Conservation (phyloP, 805 yeast genomes). For the Saturnispora halmiae region DNA sequence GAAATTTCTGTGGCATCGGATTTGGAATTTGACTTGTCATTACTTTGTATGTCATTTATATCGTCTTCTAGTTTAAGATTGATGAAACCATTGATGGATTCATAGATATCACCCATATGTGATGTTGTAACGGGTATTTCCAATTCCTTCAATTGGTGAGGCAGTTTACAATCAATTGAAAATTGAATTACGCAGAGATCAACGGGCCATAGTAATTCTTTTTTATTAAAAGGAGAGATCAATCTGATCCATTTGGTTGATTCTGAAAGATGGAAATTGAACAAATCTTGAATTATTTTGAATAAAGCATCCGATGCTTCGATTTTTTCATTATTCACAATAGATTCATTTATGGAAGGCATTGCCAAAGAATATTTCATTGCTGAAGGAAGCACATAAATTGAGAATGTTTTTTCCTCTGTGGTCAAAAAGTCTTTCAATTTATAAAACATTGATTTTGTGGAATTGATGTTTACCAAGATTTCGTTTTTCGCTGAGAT, state of each 20-base stretch:
- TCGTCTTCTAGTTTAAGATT: conserved; percentile 10
- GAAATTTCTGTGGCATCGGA: too few relatives aligned
- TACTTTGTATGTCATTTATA: too few relatives aligned
- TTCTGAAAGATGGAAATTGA: background rate
- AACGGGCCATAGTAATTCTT: conserved; percentile 66
- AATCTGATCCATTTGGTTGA: conserved; percentile 39
- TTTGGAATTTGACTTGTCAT: too few relatives aligned
- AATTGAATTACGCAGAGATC: conserved; percentile 54
- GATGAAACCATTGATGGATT: conserved; percentile 22
- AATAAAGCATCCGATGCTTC: conserved; percentile 43
- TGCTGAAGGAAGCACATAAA: conserved; percentile 5
- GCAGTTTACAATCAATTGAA: conserved; percentile 19
- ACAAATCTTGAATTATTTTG: conserved; percentile 60
- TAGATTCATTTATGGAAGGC: conserved; percentile 1
- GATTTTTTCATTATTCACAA: conserved; percentile 22
- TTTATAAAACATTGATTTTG: conserved; percentile 19
- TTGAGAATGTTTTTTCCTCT: conserved; percentile 5
- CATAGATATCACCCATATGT: conserved; percentile 12
- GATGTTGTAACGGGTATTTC: conserved; percentile 21
- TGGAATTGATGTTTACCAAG: conserved; percentile 27
- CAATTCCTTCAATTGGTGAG: background rate
- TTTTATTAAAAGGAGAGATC: conserved; percentile 32
- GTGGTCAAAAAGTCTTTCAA: conserved; percentile 28
- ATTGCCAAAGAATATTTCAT: conserved; percentile 3
- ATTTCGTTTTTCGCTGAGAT: conserved; percentile 39